Base-by-base conservation (phyloP, 495 filamentous ascomycete genomes). In the Talaromyces liani region DNA sequence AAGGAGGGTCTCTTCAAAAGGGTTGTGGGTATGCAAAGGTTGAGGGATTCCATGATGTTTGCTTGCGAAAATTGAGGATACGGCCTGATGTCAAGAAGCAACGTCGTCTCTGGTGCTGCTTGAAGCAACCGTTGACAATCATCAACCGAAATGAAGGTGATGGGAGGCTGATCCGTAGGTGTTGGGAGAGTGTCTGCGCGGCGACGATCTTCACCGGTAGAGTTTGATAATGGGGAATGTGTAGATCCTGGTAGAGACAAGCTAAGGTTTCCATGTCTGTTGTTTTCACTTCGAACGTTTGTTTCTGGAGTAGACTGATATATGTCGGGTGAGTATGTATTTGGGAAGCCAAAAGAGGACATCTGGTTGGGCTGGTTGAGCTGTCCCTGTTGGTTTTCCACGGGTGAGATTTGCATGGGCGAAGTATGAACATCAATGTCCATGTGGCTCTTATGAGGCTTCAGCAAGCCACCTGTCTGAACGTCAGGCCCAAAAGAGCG, bases 11-110 rank as follows among this genome's bases (percentile, higher is more conserved):
- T 82, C 73, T 97, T 98, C 49, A 98, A 76, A 41, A 98, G 75
- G 0, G 93, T 98, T 8, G 94, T 98, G 0, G 94, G 94, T 62
- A 98, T 95, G 65, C 95, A 98, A 12, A 98, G 80, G 74, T 96
- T 98, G 54, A 98, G 73, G 0, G 94, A 91, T 6, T 87, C 87
- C 49, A 77, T 71, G 22, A 98, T 90, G 27, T 89, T 85, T 55
- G 89, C 88, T 47, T 85, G 80, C 10, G 87, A 81, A 71, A 87
- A 97, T 67, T 92, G 90, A 9, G 91, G 88, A 64, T 87, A 92
- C 6, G 94, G 91, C 20, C 94, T 86, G 33, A 98, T 83, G 74
- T 98, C 94, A n/a, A 98, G 73, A 3, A 98, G 67, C 60, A 98
- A 77, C 4, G 89, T 71, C 22, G 88, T 80, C 14, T 85, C 75